A percentile compares a stretch with the other conserved stretches of the same genome.
Conservation (phyloP, 2,329 filamentous ascomycete genomes). For the Sporothrix globosa region DNA sequence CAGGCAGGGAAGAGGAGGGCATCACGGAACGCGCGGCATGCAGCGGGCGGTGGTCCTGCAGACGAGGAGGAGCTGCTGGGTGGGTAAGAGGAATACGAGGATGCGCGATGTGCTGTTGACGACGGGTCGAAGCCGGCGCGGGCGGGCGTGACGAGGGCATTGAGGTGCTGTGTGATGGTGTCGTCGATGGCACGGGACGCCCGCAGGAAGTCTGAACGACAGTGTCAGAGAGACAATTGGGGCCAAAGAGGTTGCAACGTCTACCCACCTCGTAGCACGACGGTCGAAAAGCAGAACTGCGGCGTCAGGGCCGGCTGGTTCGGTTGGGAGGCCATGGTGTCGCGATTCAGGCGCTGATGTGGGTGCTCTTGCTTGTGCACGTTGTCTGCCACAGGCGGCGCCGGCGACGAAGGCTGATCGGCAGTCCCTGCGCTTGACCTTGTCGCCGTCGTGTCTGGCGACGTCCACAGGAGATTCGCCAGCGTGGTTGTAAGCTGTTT, state of each 20-base stretch:
- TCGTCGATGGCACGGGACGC: conserved; percentile 89
- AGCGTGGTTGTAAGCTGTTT: conserved; percentile 14
- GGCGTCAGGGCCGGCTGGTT: conserved; percentile 61
- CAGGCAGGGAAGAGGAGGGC: conserved; percentile 84
- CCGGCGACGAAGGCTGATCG: background rate
- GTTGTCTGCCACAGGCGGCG: background rate
- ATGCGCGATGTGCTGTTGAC: conserved; percentile 68
- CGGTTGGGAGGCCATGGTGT: conserved; percentile 38
- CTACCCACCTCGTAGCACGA: conserved; percentile 65
- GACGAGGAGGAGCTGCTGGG: conserved; percentile 58
- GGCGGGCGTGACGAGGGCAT: conserved; percentile 80
- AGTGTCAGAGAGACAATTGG: background rate
- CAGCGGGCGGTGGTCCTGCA: conserved; percentile 59
- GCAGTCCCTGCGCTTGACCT: background rate
- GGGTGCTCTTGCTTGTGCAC: background rate
- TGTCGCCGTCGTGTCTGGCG: conserved; percentile 25
- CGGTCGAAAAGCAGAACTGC: conserved; percentile 77
- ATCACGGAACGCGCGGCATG: conserved; percentile 75
- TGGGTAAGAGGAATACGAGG: conserved; percentile 58
- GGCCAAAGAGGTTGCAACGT: background rate
- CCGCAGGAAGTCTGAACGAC: conserved; percentile 77
- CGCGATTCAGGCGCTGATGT: conserved; percentile 21
- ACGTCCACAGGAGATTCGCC: conserved; percentile 35
- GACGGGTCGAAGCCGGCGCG: conserved; percentile 73
- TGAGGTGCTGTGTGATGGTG: conserved; percentile 89